phyloP scores from a whole-genome alignment of 345 rosid species.

The Chamaenerion angustifolium region DNA sequence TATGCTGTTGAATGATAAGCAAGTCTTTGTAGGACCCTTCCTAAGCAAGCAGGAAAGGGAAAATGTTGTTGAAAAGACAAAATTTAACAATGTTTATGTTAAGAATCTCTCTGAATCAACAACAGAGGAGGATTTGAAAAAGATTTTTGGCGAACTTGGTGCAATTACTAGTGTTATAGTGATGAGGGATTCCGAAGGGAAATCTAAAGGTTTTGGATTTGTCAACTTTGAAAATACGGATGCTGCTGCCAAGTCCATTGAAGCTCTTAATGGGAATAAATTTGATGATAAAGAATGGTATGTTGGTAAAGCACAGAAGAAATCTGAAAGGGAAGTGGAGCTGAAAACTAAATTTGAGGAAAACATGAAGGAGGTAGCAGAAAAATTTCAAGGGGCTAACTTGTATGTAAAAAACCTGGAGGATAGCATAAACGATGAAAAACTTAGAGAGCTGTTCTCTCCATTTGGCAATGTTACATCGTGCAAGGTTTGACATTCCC shows the following conservation, averaged over 20 bases:
- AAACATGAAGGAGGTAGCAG: conserved; percentile 72
- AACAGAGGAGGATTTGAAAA: conserved; percentile 64
- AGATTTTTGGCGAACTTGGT: conserved; percentile 62
- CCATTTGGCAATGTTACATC: conserved; percentile 72
- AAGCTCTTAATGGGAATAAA: conserved; percentile 65
- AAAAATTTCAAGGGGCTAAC: conserved; percentile 69
- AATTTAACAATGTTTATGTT: conserved; percentile 78
- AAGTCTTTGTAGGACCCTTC: conserved; percentile 89
- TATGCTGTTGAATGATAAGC: conserved; percentile 90
- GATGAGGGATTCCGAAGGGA: conserved; percentile 75
- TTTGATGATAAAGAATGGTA: conserved; percentile 80
- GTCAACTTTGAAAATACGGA: conserved; percentile 80
- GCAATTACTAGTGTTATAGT: conserved; percentile 73
- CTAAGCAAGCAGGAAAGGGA: conserved; percentile 92
- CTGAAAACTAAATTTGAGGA: conserved; percentile 58
- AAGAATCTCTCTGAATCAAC: conserved; percentile 72
- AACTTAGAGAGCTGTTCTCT: conserved; percentile 70
- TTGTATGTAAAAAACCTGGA: conserved; percentile 79
- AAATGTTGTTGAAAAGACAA: conserved; percentile 21
- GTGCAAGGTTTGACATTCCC: conserved; percentile 38
- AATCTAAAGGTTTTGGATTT: conserved; percentile 85
- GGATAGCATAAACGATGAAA: conserved; percentile 72
- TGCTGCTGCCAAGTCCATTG: conserved; percentile 82
- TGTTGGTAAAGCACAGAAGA: conserved; percentile 89
- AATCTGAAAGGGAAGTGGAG: conserved; percentile 70